Conservation (phyloP, 2,329 filamentous ascomycete genomes). For the Phaeosphaeriaceae sp. region DNA sequence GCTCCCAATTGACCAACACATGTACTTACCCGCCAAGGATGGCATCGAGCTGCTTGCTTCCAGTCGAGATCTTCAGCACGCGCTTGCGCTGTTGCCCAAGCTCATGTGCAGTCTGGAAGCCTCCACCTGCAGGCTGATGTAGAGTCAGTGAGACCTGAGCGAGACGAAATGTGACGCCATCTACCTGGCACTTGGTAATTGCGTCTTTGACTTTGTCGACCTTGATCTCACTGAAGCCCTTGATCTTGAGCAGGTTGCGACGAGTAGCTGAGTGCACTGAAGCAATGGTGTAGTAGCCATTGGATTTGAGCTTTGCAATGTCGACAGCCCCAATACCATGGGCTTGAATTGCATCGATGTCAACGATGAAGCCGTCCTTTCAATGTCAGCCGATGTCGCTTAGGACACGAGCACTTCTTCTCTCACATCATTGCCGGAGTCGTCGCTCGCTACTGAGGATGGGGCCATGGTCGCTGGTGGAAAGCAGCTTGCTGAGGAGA, state of each 20-base stretch:
- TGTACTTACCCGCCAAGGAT: slow-evolving; percentile 65
- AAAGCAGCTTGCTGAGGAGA: slow-evolving; percentile 10
- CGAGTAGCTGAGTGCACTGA: slow-evolving; percentile 67
- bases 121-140: slow-evolving; percentile 61
- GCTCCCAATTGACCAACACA: neutral
- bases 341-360: slow-evolving; percentile 70
- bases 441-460: slow-evolving; percentile 61
- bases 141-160: slow-evolving; percentile 15
- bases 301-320: slow-evolving; percentile 69
- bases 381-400: neutral
- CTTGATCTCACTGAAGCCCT: slow-evolving; percentile 73
- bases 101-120: slow-evolving; percentile 72
- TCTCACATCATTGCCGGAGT: slow-evolving; percentile 58
- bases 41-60: slow-evolving; percentile 72
- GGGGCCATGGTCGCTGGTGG: slow-evolving; percentile 41
- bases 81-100: slow-evolving; percentile 68
- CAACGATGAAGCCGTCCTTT: slow-evolving; percentile 65
- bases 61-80: slow-evolving; percentile 70
- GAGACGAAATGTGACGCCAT: slow-evolving; percentile 12
- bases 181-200: slow-evolving; percentile 65
- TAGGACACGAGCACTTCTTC: neutral
- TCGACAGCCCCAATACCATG: slow-evolving; percentile 72
- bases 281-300: slow-evolving; percentile 69
- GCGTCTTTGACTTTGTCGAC: slow-evolving; percentile 76
- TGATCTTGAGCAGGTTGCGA: slow-evolving; percentile 69